A percentile compares a stretch with the other conserved stretches of the same genome.
phyloP scores from a whole-genome alignment of 2,329 filamentous ascomycete genomes.

The Sphaceloma murrayae region DNA sequence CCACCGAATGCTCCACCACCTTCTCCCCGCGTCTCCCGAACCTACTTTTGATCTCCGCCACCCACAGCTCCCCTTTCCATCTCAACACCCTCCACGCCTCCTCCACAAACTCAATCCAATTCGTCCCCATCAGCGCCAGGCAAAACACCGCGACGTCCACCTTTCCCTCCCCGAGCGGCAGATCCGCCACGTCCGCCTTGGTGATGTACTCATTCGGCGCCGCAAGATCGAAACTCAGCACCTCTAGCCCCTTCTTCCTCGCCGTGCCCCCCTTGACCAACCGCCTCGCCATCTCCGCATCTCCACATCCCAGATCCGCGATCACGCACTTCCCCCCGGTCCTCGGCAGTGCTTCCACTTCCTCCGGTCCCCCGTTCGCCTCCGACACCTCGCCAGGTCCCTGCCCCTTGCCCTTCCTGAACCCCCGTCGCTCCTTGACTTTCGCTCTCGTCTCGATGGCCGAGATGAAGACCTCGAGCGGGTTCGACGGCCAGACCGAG shows the following conservation, averaged over 20 bases:
- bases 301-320: slow-evolving; percentile 87
- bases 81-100: slow-evolving; percentile 87
- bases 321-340: slow-evolving; percentile 65
- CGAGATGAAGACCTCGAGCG: slow-evolving; percentile 75
- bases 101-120: slow-evolving; percentile 94
- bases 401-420: slow-evolving; percentile 35
- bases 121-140: slow-evolving; percentile 95
- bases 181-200: slow-evolving; percentile 74
- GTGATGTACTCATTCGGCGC: slow-evolving; percentile 68
- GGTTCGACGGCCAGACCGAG: slow-evolving; percentile 91
- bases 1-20: slow-evolving; percentile 59
- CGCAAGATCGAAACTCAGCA: slow-evolving; percentile 82
- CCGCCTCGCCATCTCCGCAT: slow-evolving; percentile 67
- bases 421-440: slow-evolving; percentile 33
- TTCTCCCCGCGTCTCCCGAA: slow-evolving; percentile 54
- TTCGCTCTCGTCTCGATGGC: slow-evolving; percentile 61
- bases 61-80: slow-evolving; percentile 93
- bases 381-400: slow-evolving; percentile 24
- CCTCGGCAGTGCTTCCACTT: slow-evolving; percentile 52
- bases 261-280: slow-evolving; percentile 48
- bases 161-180: slow-evolving; percentile 64
- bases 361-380: slow-evolving; percentile 21
- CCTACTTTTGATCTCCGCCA: slow-evolving; percentile 91
- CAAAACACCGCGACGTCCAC: slow-evolving; percentile 91
- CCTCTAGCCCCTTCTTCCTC: slow-evolving; percentile 58